phyloP scores from a whole-genome alignment of 2,329 filamentous ascomycete species.

The Arachnopeziza araneosa region DNA sequence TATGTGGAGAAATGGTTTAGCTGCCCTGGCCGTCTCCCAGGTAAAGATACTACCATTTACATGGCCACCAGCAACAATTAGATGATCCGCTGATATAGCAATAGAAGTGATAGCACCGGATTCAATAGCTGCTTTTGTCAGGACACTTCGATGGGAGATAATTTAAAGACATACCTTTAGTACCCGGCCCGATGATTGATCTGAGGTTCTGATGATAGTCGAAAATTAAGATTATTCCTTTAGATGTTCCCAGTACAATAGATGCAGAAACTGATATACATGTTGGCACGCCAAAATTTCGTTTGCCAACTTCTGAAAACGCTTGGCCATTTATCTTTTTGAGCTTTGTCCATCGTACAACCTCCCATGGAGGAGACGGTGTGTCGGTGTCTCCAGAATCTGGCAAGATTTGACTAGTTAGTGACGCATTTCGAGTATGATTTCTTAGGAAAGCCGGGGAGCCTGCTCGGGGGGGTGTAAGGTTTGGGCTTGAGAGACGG shows the following conservation, averaged over 20 bases:
- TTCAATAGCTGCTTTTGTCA: constrained; percentile 65
- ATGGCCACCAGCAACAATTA: constrained; percentile 86
- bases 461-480: constrained; percentile 58
- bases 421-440: constrained; percentile 76
- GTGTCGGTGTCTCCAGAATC: constrained; percentile 63
- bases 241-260: constrained; percentile 88
- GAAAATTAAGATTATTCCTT: constrained; percentile 91
- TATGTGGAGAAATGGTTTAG: constrained; percentile 83
- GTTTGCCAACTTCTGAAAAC: constrained; percentile 86
- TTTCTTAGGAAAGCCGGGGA: constrained; percentile 66
- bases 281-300: constrained; percentile 88
- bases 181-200: constrained; percentile 87
- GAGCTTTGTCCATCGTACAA: constrained; percentile 91
- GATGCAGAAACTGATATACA: constrained; percentile 83
- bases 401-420: constrained; percentile 62
- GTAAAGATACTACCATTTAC: constrained; percentile 89
- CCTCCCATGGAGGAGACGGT: constrained; percentile 85
- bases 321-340: constrained; percentile 83
- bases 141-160: constrained; percentile 9
- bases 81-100: constrained; percentile 89
- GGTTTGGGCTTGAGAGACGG: constrained; percentile 58
- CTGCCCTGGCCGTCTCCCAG: constrained; percentile 83
- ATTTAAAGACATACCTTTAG: constrained; percentile 59
- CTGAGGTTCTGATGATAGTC: constrained; percentile 96
- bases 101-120: constrained; percentile 82